Evolutionary conservation across 192 early-diverging fungal genomes (phyloP).

Genomic region (Tieghemiomyces parasiticus): DNA sequence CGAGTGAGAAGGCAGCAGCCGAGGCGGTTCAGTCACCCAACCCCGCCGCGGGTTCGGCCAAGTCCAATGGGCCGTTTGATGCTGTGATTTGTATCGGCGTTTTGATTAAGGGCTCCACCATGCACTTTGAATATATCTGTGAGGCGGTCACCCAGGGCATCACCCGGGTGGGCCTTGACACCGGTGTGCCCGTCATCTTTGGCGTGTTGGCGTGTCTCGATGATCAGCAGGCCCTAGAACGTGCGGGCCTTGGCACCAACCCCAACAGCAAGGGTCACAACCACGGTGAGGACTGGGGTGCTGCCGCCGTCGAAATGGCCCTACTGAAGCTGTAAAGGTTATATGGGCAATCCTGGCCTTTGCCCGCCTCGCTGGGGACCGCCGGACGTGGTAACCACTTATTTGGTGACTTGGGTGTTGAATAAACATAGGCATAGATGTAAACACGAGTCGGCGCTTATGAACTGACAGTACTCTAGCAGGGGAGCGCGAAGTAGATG

Average conservation of each 20-base stretch:
- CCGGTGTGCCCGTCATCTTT: conserved; percentile 79
- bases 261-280: conserved; percentile 59
- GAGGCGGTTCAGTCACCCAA: too few species aligned
- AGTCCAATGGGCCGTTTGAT: conserved; percentile 47
- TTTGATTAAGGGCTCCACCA: conserved; percentile 95
- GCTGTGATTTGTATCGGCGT: conserved; percentile 91
- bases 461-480: too few species aligned
- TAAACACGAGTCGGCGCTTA: too few species aligned
- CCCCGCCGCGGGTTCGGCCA: conserved; percentile 8
- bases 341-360: too few species aligned
- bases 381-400: too few species aligned
- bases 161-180: conserved; percentile 91
- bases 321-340: conserved; percentile 37
- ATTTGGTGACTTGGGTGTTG: too few species aligned
- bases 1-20: neutral
- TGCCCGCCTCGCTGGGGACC: too few species aligned
- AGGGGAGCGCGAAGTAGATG: too few species aligned
- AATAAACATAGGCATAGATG: too few species aligned
- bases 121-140: conserved; percentile 99
- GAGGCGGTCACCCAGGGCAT: conserved; percentile 85
- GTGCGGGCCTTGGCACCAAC: conserved; percentile 50
- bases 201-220: conserved; percentile 90
- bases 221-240: conserved; percentile 81
- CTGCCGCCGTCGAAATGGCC: conserved; percentile 93
- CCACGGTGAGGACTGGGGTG: conserved; percentile 92